Percentiles rank a stretch among this genome's conserved stretches.
These are phyloP conservation scores for Microbotryum scabiosae DNA, from an alignment of 1,284 basidiomycete genomes.

Conservation along the genomic window DNA sequence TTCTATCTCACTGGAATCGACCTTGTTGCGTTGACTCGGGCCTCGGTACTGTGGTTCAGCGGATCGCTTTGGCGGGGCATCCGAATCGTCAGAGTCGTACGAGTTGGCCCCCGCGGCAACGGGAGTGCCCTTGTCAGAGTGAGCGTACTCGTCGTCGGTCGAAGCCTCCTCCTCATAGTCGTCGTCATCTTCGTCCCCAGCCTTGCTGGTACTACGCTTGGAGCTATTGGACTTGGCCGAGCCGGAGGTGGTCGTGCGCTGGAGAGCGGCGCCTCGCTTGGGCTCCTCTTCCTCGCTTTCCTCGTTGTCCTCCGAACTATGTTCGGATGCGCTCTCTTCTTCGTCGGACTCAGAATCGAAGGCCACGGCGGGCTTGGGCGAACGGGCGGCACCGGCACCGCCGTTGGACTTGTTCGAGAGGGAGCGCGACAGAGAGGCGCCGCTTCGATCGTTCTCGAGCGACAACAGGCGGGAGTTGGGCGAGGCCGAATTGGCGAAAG, in stretches of 20 bases:
- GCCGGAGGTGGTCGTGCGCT: neutral
- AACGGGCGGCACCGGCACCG: neutral
- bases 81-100: neutral
- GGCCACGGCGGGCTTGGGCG: neutral
- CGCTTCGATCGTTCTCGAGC: conserved; percentile 1
- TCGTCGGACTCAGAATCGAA: neutral
- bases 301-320: neutral
- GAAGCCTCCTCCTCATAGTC: neutral
- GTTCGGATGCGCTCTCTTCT: neutral
- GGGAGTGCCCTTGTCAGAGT: neutral
- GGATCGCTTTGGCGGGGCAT: neutral
- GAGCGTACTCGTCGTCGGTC: neutral
- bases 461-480: conserved; percentile 24
- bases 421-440: neutral
- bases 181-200: neutral
- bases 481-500: conserved; percentile 1
- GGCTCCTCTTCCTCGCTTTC: neutral
- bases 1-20: neutral
- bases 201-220: neutral
- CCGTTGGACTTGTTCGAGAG: neutral
- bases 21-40: neutral
- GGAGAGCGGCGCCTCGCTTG: neutral
- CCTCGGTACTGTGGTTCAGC: neutral
- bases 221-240: no score
- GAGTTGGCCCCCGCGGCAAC: no score